phyloP scores from a whole-genome alignment of 176 grass and related monocot genomes.

The Lolium rigidum region DNA sequence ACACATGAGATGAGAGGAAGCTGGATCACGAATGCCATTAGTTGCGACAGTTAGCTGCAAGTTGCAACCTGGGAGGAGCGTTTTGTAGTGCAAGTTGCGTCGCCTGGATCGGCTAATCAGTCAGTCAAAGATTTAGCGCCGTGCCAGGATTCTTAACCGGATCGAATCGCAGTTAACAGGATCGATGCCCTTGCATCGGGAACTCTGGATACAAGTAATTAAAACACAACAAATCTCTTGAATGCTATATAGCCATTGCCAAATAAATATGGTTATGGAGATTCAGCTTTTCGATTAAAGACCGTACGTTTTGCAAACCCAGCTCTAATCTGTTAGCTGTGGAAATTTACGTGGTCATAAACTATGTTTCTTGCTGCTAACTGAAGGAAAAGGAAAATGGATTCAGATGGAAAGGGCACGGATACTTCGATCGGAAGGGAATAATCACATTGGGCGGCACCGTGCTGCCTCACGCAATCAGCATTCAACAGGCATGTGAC shows the following conservation, averaged over 20 bases:
- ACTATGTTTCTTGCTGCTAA: background rate
- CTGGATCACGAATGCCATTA: background rate
- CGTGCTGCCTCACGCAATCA: conserved; percentile 23
- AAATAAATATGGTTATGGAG: background rate
- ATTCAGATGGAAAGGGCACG: conserved; percentile 20
- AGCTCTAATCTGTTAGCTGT: background rate
- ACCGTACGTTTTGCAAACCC: no score
- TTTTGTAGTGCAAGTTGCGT: no score
- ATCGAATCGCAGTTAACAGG: background rate
- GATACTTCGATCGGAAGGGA: conserved; percentile 31
- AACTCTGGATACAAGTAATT: background rate
- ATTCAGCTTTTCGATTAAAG: background rate
- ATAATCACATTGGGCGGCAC: conserved; percentile 17
- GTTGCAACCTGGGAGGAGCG: no score
- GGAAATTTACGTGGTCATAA: conserved; percentile 14
- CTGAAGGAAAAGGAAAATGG: background rate
- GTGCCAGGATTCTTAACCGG: conserved; percentile 22
- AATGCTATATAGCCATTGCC: background rate
- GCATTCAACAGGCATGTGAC: conserved; percentile 48
- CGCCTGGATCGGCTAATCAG: no score
- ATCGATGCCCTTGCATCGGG: background rate
- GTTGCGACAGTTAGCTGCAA: background rate
- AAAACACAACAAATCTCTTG: background rate
- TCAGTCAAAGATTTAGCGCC: conserved; percentile 6
- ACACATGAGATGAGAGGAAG: conserved; percentile 43